Evolutionary conservation across 2,329 filamentous ascomycete species (phyloP).

Genomic region (Fusarium dimerum): DNA sequence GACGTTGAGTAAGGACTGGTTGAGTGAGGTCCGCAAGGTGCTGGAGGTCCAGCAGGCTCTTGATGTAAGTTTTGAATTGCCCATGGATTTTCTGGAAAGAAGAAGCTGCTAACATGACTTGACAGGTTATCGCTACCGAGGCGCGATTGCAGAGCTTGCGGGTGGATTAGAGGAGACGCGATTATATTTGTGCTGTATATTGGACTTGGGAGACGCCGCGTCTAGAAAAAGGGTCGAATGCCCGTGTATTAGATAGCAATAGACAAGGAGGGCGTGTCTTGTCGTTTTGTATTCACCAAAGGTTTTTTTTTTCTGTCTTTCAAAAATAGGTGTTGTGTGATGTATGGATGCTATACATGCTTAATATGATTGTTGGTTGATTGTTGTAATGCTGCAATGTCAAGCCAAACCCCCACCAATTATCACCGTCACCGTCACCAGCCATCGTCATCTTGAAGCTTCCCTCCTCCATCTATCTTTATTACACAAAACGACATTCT

Average conservation of each 20-base stretch:
- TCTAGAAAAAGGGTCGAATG: constrained; percentile 28
- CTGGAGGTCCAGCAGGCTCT: constrained; percentile 95
- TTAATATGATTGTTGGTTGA: no score
- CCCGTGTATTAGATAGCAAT: constrained; percentile 41
- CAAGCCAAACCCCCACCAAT: not conserved
- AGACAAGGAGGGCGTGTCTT: constrained; percentile 31
- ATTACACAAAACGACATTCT: not conserved
- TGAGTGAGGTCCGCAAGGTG: constrained; percentile 85
- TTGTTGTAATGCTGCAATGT: no score
- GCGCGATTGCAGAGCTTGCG: constrained; percentile 85
- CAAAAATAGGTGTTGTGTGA: not conserved
- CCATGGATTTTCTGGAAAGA: not conserved
- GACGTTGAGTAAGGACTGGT: constrained; percentile 91
- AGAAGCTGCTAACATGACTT: constrained; percentile 16
- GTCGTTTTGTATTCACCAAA: constrained; percentile 11
- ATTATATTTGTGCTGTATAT: constrained; percentile 41
- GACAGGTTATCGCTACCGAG: constrained; percentile 83
- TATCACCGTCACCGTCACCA: not conserved
- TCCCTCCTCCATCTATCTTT: not conserved
- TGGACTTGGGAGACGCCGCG: constrained; percentile 28
- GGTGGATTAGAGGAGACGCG: constrained; percentile 61
- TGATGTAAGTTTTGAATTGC: constrained; percentile 66
- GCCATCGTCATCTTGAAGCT: not conserved
- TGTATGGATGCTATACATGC: not conserved
- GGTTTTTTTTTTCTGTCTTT: not conserved